These are phyloP conservation scores for Aspergillus costaricaensis DNA, from an alignment of 2,329 filamentous ascomycete species.

Conservation along the genomic window DNA sequence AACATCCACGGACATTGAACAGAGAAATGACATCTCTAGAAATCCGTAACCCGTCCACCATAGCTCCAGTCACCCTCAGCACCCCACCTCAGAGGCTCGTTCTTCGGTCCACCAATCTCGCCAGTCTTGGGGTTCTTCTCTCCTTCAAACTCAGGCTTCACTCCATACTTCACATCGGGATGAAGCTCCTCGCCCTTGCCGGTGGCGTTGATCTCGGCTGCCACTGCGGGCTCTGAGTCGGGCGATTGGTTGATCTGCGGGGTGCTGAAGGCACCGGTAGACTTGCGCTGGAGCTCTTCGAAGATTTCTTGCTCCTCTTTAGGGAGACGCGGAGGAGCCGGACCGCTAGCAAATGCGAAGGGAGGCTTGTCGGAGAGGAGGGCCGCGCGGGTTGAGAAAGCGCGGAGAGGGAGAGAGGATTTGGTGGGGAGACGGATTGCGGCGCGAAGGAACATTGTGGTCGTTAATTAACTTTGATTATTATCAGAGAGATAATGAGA, in stretches of 20 bases:
- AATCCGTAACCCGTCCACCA: constrained; percentile 93
- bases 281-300: constrained; percentile 78
- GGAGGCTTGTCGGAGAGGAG: constrained; percentile 25
- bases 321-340: constrained; percentile 82
- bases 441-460: background rate
- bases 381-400: background rate
- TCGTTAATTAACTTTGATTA: too few species aligned
- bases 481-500: too few species aligned
- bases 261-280: constrained; percentile 74
- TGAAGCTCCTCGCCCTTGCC: constrained; percentile 67
- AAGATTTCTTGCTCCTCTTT: constrained; percentile 88
- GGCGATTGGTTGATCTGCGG: constrained; percentile 56
- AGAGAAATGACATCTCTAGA: constrained; percentile 47
- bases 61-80: constrained; percentile 80
- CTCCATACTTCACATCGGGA: constrained; percentile 72
- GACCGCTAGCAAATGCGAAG: constrained; percentile 47
- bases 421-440: background rate
- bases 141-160: constrained; percentile 88
- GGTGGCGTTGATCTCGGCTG: constrained; percentile 52
- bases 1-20: background rate
- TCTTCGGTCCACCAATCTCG: constrained; percentile 95
- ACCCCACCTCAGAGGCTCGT: constrained; percentile 90
- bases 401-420: background rate
- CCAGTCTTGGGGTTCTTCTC: constrained; percentile 91
- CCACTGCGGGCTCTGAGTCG: constrained; percentile 26